A percentile compares a stretch with the other conserved stretches of the same genome.
Evolutionary conservation across 768 basidiomycete genomes (phyloP).

Genomic region (Psilocybe tampanensis): DNA sequence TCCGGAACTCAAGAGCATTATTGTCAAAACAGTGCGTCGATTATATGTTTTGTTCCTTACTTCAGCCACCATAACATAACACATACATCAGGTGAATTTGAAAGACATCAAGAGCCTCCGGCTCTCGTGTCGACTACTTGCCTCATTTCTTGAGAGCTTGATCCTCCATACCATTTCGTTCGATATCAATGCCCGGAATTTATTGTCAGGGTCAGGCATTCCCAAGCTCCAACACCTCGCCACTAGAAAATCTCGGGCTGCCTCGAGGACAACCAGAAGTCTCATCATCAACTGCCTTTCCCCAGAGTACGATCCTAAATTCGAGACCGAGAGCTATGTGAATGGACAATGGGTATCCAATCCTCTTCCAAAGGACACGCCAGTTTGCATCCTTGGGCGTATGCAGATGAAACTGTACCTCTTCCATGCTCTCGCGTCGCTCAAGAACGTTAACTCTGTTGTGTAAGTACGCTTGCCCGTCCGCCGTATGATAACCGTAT

Average conservation of each 20-base stretch:
- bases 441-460: slow-evolving; percentile 9
- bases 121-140: slow-evolving; percentile 14
- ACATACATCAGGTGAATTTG: slow-evolving; percentile 9
- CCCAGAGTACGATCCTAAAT: slow-evolving; percentile 12
- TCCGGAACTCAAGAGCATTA: slow-evolving; percentile 14
- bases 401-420: slow-evolving; percentile 10
- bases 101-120: slow-evolving; percentile 10
- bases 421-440: slow-evolving; percentile 9
- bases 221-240: slow-evolving; percentile 6
- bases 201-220: background rate
- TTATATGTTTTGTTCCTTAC: background rate
- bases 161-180: slow-evolving; percentile 13
- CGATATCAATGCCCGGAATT: slow-evolving; percentile 10
- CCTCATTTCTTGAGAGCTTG: slow-evolving; percentile 1
- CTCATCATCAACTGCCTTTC: slow-evolving; percentile 10
- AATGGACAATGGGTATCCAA: slow-evolving; percentile 11
- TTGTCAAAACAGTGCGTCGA: slow-evolving; percentile 13
- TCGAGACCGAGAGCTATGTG: slow-evolving; percentile 5
- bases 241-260: background rate
- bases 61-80: background rate
- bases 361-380: slow-evolving; percentile 4
- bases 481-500: background rate
- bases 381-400: background rate
- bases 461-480: slow-evolving; percentile 3
- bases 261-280: slow-evolving; percentile 1